Base-by-base conservation (phyloP, 495 filamentous ascomycete species). In the Tuber melanosporum region DNA sequence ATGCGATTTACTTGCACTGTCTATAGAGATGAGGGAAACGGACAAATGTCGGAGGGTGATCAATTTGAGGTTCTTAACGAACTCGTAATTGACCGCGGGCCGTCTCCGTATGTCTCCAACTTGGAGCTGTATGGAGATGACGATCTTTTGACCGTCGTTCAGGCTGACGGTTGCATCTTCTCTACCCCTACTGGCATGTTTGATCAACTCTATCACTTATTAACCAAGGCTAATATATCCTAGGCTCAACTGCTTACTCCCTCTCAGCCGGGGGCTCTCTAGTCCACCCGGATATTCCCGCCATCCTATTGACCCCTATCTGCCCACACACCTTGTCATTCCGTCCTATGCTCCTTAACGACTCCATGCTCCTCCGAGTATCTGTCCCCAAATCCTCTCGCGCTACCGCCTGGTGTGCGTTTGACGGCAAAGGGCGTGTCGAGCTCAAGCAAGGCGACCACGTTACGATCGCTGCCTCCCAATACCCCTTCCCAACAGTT, bases 301-400 rank as follows among this genome's bases (percentile, higher is more conserved):
- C 98, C 66, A 97, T 99, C 84, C 90, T 99, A 3, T 89, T 99
- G 3, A 97, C 94, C 0, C 92, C 95, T 45, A 98, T 99, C 73
- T 97, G 95, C 83, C 94, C 95, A 22, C 95, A 99, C 85, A 98
- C 96, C 0, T 88, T 99, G 14, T 96, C 93, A 19, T 99, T 98
- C 88, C 89, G 95, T 1, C 95, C 95, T 10, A 94, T 99, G 83
- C 94, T 99, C 77, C 87, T 99, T 2, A 95, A 94, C 12, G 95
- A 99, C 82, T 97, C 94, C 0, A 95, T 98, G 74, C 93, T 98
- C 1, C 87, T 99, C 73, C 90, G 95, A 3, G 87, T 97, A 70
- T 95, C 94, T 17, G 96, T 99, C 44, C 95, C 95, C 0, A 97
- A 97, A 82, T 91, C 97, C 84, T 92, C 94, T 9, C 88, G 95